Percentiles rank a stretch among this genome's conserved stretches.
Conservation (phyloP, 371 early-diverging fungal genomes). For the Mortierella sp. region DNA sequence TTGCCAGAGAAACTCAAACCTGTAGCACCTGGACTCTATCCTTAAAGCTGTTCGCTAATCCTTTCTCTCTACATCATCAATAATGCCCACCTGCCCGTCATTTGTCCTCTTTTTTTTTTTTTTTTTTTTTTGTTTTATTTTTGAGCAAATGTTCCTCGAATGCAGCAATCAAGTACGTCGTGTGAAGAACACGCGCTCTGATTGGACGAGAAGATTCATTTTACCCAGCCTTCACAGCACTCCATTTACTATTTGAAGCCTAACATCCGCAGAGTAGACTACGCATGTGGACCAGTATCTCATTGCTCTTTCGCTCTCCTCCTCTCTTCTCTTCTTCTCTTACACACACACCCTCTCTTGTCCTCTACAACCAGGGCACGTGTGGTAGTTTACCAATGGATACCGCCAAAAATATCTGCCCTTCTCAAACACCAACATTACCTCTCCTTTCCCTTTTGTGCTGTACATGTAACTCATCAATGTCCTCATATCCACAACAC, state of each 20-base stretch:
- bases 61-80: too few relatives aligned
- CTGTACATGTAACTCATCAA: neutral
- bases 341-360: neutral
- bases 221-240: neutral
- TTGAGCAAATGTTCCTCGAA: neutral
- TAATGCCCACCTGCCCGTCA: neutral
- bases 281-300: neutral
- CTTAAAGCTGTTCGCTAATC: conserved; percentile 2
- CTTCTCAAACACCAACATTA: neutral
- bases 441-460: neutral
- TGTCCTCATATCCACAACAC: neutral
- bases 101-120: neutral
- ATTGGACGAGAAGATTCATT: conserved; percentile 16
- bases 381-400: neutral
- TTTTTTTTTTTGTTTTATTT: conserved; percentile 3
- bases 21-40: neutral
- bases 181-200: conserved; percentile 30
- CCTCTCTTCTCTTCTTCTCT: neutral
- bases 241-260: neutral
- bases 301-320: neutral
- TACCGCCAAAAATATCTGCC: too few relatives aligned
- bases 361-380: neutral
- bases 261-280: neutral
- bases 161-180: conserved; percentile 24
- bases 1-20: neutral